Evolutionary conservation across 148 eudicot genomes (phyloP).

Genomic region (Tetragonia tetragonoides): DNA sequence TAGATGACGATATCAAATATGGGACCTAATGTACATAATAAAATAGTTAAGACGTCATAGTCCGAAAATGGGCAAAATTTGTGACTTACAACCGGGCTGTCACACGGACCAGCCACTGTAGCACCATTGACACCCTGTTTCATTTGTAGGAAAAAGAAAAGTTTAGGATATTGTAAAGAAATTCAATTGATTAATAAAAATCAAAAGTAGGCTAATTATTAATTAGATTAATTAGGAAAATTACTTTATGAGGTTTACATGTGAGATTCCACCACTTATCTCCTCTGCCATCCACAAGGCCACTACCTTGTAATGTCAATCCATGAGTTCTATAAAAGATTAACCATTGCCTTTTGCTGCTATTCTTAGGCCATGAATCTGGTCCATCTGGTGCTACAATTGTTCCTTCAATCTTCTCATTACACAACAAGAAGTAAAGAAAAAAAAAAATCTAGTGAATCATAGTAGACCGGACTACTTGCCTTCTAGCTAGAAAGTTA

Average conservation of each 20-base stretch:
- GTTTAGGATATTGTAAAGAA: background rate
- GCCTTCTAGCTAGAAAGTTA: no score
- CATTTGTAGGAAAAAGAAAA: constrained; percentile 12
- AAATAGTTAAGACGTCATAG: no score
- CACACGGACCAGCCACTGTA: constrained; percentile 70
- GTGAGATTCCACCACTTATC: constrained; percentile 94
- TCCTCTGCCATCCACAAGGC: constrained; percentile 83
- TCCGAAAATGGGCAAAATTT: background rate
- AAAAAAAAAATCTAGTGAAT: background rate
- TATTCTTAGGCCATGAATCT: constrained; percentile 63
- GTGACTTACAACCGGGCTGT: constrained; percentile 87
- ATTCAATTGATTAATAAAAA: background rate
- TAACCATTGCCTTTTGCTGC: constrained; percentile 76
- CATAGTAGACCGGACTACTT: no score
- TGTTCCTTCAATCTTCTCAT: constrained; percentile 70
- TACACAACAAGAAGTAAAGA: background rate
- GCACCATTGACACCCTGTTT: constrained; percentile 68
- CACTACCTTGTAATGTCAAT: constrained; percentile 71
- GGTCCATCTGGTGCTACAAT: constrained; percentile 91
- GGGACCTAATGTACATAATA: no score
- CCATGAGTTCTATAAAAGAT: constrained; percentile 76
- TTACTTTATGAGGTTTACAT: constrained; percentile 93
- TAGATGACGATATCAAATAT: background rate
- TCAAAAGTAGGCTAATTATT: background rate
- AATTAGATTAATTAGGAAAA: background rate